Percentiles rank a stretch among this genome's conserved stretches.
These are phyloP conservation scores for Talaromyces thailandensis DNA, from an alignment of 495 filamentous ascomycete genomes.

Conservation along the genomic window DNA sequence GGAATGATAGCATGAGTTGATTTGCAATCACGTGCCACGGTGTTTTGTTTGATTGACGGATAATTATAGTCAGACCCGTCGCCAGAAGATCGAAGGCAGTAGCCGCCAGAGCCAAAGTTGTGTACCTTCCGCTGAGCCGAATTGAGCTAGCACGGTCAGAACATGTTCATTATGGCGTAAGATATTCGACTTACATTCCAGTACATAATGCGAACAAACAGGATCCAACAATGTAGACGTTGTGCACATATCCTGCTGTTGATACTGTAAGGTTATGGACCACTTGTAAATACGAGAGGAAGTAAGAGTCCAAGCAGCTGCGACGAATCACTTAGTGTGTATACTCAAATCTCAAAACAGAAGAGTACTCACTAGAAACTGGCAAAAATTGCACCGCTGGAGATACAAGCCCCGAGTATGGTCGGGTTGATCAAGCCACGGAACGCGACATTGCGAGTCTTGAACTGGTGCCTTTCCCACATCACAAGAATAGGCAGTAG, in stretches of 20 bases:
- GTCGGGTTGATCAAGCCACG: constrained; percentile 49
- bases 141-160: constrained; percentile 45
- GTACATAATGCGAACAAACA: constrained; percentile 18
- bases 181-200: constrained; percentile 3
- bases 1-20: constrained; percentile 63
- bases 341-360: too few relatives aligned
- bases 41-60: constrained; percentile 48
- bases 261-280: constrained; percentile 49
- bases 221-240: constrained; percentile 41
- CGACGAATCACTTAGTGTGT: neutral
- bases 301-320: constrained; percentile 49
- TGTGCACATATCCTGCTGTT: constrained; percentile 45
- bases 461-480: constrained; percentile 46
- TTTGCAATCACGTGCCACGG: constrained; percentile 65
- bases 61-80: constrained; percentile 53
- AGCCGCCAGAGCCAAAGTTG: constrained; percentile 42
- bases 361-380: constrained; percentile 35
- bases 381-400: constrained; percentile 47
- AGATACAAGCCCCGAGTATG: constrained; percentile 48
- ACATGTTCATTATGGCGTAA: neutral
- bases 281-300: constrained; percentile 64
- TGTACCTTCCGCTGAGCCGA: constrained; percentile 46
- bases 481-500: constrained; percentile 43
- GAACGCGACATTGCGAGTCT: constrained; percentile 43
- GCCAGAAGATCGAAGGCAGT: constrained; percentile 51